Evolutionary conservation across 768 basidiomycete species (phyloP).

Genomic region (Collybiopsis luxurians): DNA sequence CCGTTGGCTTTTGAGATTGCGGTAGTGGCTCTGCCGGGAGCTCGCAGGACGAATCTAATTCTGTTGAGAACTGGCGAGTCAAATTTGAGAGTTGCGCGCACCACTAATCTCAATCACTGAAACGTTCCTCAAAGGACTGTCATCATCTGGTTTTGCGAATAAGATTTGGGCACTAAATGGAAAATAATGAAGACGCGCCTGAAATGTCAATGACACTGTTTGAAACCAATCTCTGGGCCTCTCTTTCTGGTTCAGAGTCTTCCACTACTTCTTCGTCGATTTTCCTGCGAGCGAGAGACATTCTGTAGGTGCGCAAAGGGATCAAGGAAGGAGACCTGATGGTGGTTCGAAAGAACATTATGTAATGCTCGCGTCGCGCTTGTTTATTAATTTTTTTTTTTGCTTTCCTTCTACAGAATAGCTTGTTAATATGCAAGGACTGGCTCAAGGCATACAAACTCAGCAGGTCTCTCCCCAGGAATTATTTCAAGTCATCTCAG

Average conservation of each 20-base stretch:
- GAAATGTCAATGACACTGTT: conserved; percentile 1
- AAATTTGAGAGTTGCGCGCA: background rate
- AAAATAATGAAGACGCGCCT: background rate
- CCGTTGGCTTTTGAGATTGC: background rate
- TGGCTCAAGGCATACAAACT: conserved; percentile 30
- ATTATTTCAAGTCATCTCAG: conserved; percentile 61
- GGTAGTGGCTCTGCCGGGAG: background rate
- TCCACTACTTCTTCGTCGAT: conserved; percentile 43
- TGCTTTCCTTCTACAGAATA: background rate
- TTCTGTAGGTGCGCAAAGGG: background rate
- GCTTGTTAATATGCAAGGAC: background rate
- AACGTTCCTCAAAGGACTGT: background rate
- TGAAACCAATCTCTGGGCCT: conserved; percentile 21
- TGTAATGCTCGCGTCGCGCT: background rate
- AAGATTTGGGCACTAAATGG: background rate
- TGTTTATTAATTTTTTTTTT: background rate
- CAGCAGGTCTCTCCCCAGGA: conserved; percentile 57
- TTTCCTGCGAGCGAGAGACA: background rate
- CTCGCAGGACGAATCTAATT: background rate
- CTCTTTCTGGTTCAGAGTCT: conserved; percentile 74
- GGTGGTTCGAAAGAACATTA: background rate
- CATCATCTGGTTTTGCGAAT: background rate
- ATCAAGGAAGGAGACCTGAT: too few relatives aligned
- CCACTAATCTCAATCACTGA: conserved; percentile 10
- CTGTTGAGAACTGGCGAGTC: background rate